A percentile compares a stretch with the other conserved stretches of the same genome.
These are phyloP conservation scores for Tetrapisispora iriomotensis DNA, from an alignment of 805 yeast species.

Conservation along the genomic window DNA sequence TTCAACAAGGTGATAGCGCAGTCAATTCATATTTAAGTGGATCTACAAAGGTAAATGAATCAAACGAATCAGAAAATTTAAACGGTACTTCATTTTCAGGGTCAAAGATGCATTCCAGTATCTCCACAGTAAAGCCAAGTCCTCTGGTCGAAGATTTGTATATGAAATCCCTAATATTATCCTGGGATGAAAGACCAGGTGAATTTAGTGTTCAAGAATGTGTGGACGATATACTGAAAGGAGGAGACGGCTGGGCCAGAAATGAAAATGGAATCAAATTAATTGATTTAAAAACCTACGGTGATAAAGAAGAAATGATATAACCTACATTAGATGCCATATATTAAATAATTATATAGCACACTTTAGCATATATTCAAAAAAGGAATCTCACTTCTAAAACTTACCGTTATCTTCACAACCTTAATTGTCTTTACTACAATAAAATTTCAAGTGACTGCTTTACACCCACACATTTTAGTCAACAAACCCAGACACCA, in stretches of 20 bases:
- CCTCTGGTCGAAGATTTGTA: conserved; percentile 43
- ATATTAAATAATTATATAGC: not conserved
- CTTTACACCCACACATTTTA: no score
- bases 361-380: not conserved
- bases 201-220: conserved; percentile 62
- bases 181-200: conserved; percentile 51
- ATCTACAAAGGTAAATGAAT: not conserved
- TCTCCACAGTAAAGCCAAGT: conserved; percentile 31
- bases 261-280: conserved; percentile 29
- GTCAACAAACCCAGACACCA: no score
- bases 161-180: conserved; percentile 44
- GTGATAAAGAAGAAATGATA: not conserved
- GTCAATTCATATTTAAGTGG: not conserved
- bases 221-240: conserved; percentile 62
- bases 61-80: not conserved
- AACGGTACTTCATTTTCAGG: not conserved
- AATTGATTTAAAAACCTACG: conserved; percentile 15
- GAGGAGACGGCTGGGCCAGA: conserved; percentile 59
- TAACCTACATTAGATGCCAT: not conserved
- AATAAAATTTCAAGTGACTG: no score
- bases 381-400: not conserved
- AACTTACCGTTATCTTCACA: no score
- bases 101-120: conserved; percentile 10
- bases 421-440: no score
- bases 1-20: not conserved